Evolutionary conservation across 441 rosid species (phyloP), one percentile per base, ranked within the genome.

Genomic region (Pelargonium fulgidum): DNA sequence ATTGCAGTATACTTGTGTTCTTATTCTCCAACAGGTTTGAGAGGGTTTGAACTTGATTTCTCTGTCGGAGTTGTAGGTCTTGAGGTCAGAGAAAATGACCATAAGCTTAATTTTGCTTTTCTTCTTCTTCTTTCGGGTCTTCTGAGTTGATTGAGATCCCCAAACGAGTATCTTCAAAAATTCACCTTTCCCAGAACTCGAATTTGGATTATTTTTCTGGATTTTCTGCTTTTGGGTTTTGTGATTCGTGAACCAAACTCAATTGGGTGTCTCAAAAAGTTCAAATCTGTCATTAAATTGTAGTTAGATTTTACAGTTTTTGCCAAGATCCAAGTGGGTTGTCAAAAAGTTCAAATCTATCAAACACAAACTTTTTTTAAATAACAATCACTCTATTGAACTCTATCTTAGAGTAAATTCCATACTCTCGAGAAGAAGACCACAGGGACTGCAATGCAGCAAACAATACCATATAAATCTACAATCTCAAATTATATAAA

Each of bases 151-250:
- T 47, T 12, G 12, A 47, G 54, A 47, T 47, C 14, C 2, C 54
- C 54, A 47, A 47, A n/a, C 54, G 3, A 47, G 54, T 11, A 11
- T 47, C 54, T 47, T 12, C 14, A 17, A 7, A 68, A 12, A 6
- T 52, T 45, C 62, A 52, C 26, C 56, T 41, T 29, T 48, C 33
- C 36, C 41, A 8, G 17, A 47, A 47, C 54, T 47, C 14, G 14
- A 47, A 11, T 10, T 47, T 12, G 14, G 13, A 47, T 47, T 47
- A 7, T 1, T 44, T 24, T 24, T 24, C 29, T 24, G 29, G 29
- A 24, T 44, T 44, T 47, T 47, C 14, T 47, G 54, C 71, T 68
- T 69, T 44, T 69, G 65, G 70, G 65, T 20, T 12, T 29, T 62
- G 11, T 68, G 9, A 5, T 24, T 33, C 56, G 47, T 12, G 11